Conservation (phyloP, 2,329 filamentous ascomycete genomes). For the Xylaria sp. region DNA sequence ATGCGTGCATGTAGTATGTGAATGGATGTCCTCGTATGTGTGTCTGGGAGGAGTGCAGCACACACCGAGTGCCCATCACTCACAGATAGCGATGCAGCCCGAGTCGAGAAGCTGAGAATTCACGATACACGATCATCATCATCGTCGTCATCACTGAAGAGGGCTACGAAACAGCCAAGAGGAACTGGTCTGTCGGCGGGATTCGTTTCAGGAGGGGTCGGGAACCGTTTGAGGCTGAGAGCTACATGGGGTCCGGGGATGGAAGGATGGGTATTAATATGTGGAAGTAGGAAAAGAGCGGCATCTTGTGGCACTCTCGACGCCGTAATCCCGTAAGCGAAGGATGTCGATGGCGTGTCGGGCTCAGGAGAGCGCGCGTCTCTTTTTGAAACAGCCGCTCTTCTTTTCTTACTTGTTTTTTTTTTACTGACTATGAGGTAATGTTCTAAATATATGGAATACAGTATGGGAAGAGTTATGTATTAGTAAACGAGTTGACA, state of each 20-base stretch:
- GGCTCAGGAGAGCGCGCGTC: too few species aligned
- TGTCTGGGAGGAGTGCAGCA: not conserved
- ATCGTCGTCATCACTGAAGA: not conserved
- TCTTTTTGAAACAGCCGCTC: too few species aligned
- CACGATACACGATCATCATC: not conserved
- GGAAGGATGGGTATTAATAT: too few species aligned
- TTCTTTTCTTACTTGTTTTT: too few species aligned
- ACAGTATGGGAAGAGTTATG: too few species aligned
- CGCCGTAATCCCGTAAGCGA: too few species aligned
- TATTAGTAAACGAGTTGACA: too few species aligned
- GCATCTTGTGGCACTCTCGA: too few species aligned
- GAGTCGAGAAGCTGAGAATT: not conserved
- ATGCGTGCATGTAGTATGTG: not conserved
- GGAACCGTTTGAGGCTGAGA: not conserved
- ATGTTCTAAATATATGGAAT: too few species aligned
- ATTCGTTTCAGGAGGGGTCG: not conserved
- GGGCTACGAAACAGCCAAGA: not conserved
- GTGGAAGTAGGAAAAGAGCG: too few species aligned
- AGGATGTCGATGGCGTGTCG: too few species aligned
- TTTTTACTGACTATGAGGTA: too few species aligned
- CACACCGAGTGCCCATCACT: not conserved
- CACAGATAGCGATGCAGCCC: not conserved
- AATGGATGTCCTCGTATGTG: not conserved
- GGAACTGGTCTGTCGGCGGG: not conserved
- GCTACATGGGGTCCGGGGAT: not conserved